phyloP scores from a whole-genome alignment of 495 filamentous ascomycete species.

The Penicillium diatomitis region DNA sequence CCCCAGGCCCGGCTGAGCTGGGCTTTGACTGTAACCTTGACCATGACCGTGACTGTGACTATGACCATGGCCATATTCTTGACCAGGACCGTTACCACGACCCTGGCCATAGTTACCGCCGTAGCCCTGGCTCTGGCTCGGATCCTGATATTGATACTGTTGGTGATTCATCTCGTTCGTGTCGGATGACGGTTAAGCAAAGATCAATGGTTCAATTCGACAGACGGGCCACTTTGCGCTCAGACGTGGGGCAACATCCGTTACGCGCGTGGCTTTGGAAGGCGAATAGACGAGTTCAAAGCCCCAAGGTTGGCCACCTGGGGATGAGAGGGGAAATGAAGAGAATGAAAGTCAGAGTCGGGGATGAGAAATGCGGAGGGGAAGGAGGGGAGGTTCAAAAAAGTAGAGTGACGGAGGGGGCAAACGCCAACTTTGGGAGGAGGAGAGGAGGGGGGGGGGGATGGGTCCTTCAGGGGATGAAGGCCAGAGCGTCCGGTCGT shows the following conservation, averaged over 20 bases:
- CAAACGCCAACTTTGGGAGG: background rate
- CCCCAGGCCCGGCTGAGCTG: conserved; percentile 47
- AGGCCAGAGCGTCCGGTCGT: no score
- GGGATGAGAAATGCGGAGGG: background rate
- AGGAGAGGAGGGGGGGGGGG: background rate
- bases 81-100: no score
- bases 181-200: background rate
- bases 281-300: no score
- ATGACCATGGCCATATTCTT: no score
- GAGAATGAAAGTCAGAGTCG: background rate
- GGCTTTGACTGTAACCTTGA: no score
- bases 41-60: no score
- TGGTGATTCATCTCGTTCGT: conserved; percentile 28
- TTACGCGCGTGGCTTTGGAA: background rate
- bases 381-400: background rate
- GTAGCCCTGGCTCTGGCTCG: conserved; percentile 11
- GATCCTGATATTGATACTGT: conserved; percentile 4
- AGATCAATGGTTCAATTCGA: background rate
- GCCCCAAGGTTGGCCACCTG: no score
- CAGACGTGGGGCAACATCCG: background rate
- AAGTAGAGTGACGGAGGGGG: background rate
- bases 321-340: background rate
- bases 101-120: conserved; percentile 14
- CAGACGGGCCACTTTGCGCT: background rate
- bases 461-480: no score